These are phyloP conservation scores for Rubroboletus pulcherrimus DNA, from an alignment of 768 basidiomycete species.

Conservation along the genomic window DNA sequence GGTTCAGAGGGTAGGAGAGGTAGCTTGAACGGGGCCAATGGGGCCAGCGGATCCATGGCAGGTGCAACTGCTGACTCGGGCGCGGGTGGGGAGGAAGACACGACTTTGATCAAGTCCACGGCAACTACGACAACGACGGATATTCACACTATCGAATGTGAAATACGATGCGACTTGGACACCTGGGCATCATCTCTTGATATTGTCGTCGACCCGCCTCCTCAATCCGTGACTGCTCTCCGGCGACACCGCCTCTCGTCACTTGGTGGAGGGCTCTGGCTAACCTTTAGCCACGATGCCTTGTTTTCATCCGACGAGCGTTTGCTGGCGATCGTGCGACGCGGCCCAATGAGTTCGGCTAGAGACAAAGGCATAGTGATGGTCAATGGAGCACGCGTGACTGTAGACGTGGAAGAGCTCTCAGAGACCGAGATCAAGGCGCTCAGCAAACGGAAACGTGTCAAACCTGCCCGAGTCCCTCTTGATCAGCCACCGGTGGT, in stretches of 20 bases:
- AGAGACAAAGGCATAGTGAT: slow-evolving; percentile 81
- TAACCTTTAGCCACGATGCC: slow-evolving; percentile 85
- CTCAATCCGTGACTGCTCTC: slow-evolving; percentile 75
- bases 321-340: slow-evolving; percentile 67
- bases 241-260: slow-evolving; percentile 82
- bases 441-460: slow-evolving; percentile 77
- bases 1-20: slow-evolving; percentile 48
- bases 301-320: slow-evolving; percentile 75
- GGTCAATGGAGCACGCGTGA: slow-evolving; percentile 83
- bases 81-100: slow-evolving; percentile 19
- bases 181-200: slow-evolving; percentile 83
- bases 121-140: slow-evolving; percentile 15
- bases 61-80: not conserved
- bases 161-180: slow-evolving; percentile 88
- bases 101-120: not conserved
- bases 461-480: slow-evolving; percentile 82
- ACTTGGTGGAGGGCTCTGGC: slow-evolving; percentile 91
- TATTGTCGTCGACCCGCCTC: slow-evolving; percentile 90
- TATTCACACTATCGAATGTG: slow-evolving; percentile 72
- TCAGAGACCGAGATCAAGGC: slow-evolving; percentile 82
- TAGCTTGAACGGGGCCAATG: slow-evolving; percentile 23
- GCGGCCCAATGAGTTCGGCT: slow-evolving; percentile 53
- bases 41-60: slow-evolving; percentile 6
- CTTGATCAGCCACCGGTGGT: slow-evolving; percentile 90
- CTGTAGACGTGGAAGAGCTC: slow-evolving; percentile 86